Conservation (phyloP, 2,329 filamentous ascomycete genomes). For the Alternaria arbusti region DNA sequence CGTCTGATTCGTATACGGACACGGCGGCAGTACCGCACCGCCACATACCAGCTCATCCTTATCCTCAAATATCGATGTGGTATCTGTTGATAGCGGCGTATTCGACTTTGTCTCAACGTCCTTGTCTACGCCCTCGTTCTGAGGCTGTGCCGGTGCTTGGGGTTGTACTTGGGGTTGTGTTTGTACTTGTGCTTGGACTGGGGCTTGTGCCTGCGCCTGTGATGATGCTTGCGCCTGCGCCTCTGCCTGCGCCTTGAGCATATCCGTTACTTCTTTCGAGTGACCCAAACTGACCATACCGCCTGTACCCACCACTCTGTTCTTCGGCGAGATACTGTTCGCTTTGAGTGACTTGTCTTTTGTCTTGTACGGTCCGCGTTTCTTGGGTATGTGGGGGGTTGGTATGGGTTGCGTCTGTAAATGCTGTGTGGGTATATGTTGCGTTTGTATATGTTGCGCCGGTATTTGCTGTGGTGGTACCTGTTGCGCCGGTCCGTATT, state of each 20-base stretch:
- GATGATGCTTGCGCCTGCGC: neutral
- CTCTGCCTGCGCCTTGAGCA: neutral
- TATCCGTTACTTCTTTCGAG: neutral
- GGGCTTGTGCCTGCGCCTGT: neutral
- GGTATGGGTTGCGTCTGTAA: neutral
- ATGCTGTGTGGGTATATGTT: no score
- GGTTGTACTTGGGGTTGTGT: neutral
- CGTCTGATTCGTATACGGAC: neutral
- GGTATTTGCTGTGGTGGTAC: no score
- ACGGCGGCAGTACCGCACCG: neutral
- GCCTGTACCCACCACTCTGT: neutral
- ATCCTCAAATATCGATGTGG: neutral
- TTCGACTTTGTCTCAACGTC: neutral
- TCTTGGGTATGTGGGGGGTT: neutral
- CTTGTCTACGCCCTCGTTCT: neutral
- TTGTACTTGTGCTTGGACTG: no score
- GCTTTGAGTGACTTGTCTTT: neutral
- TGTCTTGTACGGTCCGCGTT: slow-evolving; percentile 1
- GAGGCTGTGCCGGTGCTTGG: neutral
- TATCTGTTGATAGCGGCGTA: neutral
- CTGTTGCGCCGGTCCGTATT: neutral
- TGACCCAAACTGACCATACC: neutral
- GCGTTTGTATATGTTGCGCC: no score
- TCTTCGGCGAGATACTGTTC: neutral
- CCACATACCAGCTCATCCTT: neutral